Conservation (phyloP, 1,284 basidiomycete genomes). For the Phaffia rhodozyma region DNA sequence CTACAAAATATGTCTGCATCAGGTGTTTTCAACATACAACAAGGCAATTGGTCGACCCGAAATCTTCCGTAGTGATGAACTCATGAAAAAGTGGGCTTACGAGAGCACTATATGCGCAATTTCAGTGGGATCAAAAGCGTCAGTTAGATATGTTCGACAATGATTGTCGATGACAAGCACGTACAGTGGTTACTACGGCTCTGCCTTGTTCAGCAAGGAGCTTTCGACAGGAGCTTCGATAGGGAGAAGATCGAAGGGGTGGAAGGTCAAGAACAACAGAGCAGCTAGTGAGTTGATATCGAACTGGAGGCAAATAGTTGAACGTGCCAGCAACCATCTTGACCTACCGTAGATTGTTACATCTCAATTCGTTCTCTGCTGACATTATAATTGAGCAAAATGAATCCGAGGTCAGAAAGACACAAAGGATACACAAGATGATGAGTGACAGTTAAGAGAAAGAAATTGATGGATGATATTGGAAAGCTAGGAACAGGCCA, state of each 20-base stretch:
- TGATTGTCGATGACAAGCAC: neutral
- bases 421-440: too few species aligned
- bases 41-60: neutral
- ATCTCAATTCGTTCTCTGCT: constrained; percentile 13
- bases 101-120: constrained; percentile 8
- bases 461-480: too few species aligned
- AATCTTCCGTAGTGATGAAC: neutral
- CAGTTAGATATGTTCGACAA: neutral
- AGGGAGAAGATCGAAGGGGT: neutral
- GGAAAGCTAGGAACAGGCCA: too few species aligned
- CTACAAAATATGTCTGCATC: constrained; percentile 15
- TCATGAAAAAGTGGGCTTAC: neutral
- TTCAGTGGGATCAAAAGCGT: neutral
- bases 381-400: too few species aligned
- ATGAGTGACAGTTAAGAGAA: too few species aligned
- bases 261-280: neutral
- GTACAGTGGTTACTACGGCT: constrained; percentile 15
- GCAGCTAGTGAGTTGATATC: neutral
- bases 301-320: neutral
- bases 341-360: constrained; percentile 14
- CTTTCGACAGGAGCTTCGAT: constrained; percentile 6
- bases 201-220: constrained; percentile 9
- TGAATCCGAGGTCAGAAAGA: too few species aligned
- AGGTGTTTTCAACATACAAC: too few species aligned
- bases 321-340: neutral